Base-by-base conservation (phyloP, 2,329 filamentous ascomycete species). In the Alternaria conjuncta region DNA sequence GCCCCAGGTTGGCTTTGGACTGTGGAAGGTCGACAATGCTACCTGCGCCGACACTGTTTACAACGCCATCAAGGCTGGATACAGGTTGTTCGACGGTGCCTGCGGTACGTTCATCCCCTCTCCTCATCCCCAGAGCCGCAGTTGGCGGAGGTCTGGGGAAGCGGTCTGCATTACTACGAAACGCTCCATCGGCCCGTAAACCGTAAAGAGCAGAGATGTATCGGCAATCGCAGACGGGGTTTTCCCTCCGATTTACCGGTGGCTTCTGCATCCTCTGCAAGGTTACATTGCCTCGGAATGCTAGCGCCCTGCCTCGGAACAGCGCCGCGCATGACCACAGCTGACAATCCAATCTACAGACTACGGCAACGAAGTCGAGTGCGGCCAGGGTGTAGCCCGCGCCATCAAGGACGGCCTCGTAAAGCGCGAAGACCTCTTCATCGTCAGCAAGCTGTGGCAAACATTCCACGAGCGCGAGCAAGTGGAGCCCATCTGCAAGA, bases 401-500 rank as follows among this genome's bases (percentile, higher is more conserved):
- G 77, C 77, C 47, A 78, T 80, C 73, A 79, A 79, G 61, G 78
- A 80, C 9, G 78, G 78, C 25, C 67, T 79, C 49, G 75, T 78
- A 25, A 78, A 79, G 70, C 75, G 78, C 50, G 89, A 92, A 81
- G 93, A 97, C 23, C 91, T 97, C 78, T 97, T 97, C 88, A 89
- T 97, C 78, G 92, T 94, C 69, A 93, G 91, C 82, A 97, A 97
- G 86, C 90, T 97, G 62, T 97, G 94, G 93, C 94, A 95, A 84
- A 90, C 90, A 70, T 97, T 94, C 88, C 93, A 97, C 85, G 91
- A 95, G 75, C 86, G 86, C 72, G 90, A 95, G 71, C 86, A 87
- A 72, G 93, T 96, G 77, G 87, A 85, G 81, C 88, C 88, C 80
- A 90, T 90, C 77, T 92, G 94, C 83, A 89, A 94, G 66, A 87